Percentiles rank a stretch among this genome's conserved stretches.
phyloP scores from a whole-genome alignment of 805 yeast genomes.

The Komagataella ulmi region DNA sequence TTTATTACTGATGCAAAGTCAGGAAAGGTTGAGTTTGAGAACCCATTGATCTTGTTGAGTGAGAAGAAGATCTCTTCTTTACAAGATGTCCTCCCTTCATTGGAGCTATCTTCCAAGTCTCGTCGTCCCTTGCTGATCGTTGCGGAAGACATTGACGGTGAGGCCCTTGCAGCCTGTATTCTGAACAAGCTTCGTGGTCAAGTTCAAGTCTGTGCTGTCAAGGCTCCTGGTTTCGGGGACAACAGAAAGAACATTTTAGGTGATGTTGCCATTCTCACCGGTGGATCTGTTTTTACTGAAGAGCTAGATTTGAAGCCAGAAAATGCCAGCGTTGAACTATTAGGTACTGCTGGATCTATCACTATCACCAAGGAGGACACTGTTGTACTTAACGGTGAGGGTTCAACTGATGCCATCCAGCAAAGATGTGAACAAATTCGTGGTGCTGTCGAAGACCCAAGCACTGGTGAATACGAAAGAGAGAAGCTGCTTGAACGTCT shows the following conservation, averaged over 20 bases:
- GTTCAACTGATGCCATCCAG: conserved; percentile 65
- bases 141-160: conserved; percentile 96
- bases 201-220: conserved; percentile 93
- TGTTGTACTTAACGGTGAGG: conserved; percentile 86
- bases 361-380: conserved; percentile 95
- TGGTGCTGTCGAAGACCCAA: conserved; percentile 56
- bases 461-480: conserved; percentile 82
- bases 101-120: conserved; percentile 83
- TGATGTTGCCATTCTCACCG: conserved; percentile 88
- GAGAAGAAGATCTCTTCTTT: conserved; percentile 89
- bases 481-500: conserved; percentile 96
- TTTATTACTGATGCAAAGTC: conserved; percentile 87
- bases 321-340: conserved; percentile 76
- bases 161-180: conserved; percentile 96
- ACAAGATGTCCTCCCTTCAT: conserved; percentile 84
- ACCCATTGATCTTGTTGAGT: conserved; percentile 75
- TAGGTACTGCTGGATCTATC: conserved; percentile 86
- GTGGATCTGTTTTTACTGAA: conserved; percentile 86
- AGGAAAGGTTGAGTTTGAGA: conserved; percentile 91
- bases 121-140: conserved; percentile 88
- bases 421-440: conserved; percentile 93
- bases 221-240: conserved; percentile 99
- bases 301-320: conserved; percentile 94
- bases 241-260: conserved; percentile 94
- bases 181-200: conserved; percentile 96